Percentiles rank a stretch among this genome's conserved stretches.
phyloP scores from a whole-genome alignment of 805 yeast genomes.

The Cephaloascus albidus region DNA sequence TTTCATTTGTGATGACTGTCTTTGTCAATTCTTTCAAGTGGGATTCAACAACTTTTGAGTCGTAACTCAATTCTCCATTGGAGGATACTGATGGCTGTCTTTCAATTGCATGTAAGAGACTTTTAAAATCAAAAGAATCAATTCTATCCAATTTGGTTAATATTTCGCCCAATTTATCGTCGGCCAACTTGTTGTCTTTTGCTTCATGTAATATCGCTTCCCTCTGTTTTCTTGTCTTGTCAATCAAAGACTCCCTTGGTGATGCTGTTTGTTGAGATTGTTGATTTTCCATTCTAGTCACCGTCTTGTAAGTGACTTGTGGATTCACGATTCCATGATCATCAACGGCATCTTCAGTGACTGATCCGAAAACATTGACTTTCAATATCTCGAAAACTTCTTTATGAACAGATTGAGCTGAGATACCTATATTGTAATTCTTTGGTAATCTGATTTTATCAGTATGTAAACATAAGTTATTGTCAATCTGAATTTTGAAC shows the following conservation, averaged over 20 bases:
- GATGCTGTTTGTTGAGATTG: constrained; percentile 8
- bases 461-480: constrained; percentile 61
- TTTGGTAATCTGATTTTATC: constrained; percentile 38
- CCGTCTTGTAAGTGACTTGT: neutral
- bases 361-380: constrained; percentile 43
- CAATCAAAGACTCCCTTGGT: constrained; percentile 27
- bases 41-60: neutral
- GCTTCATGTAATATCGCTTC: constrained; percentile 8
- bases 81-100: neutral
- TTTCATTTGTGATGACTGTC: neutral
- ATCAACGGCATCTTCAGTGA: constrained; percentile 46
- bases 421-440: constrained; percentile 35
- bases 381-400: constrained; percentile 62
- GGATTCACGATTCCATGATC: constrained; percentile 37
- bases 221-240: constrained; percentile 16
- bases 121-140: neutral
- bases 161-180: neutral
- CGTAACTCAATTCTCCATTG: neutral
- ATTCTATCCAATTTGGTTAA: neutral
- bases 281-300: neutral
- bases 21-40: neutral
- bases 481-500: constrained; percentile 63
- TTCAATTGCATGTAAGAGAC: neutral
- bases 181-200: neutral
- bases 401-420: constrained; percentile 34